phyloP scores from a whole-genome alignment of 768 basidiomycete genomes.

The Daedaleopsis nitida region DNA sequence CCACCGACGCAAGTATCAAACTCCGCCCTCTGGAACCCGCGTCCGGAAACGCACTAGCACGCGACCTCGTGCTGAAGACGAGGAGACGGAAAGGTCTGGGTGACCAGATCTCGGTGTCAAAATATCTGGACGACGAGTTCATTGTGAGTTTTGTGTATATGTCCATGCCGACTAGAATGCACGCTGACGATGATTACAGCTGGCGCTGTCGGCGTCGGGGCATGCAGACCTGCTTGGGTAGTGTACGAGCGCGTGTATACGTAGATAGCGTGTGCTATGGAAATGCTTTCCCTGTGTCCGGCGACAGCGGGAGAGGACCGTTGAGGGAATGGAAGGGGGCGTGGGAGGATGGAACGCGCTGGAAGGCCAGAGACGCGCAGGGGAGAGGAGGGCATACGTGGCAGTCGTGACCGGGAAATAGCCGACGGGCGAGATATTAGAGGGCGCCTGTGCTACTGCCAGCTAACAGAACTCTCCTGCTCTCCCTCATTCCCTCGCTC shows the following conservation, averaged over 20 bases:
- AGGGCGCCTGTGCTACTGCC: constrained; percentile 11
- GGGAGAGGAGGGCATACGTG: constrained; percentile 40
- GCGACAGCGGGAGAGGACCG: neutral
- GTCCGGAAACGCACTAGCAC: constrained; percentile 90
- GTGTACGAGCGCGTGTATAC: constrained; percentile 12
- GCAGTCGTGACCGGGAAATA: constrained; percentile 29
- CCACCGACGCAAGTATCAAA: constrained; percentile 96
- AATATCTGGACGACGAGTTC: constrained; percentile 97
- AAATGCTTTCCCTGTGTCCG: constrained; percentile 8
- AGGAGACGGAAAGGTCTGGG: constrained; percentile 94
- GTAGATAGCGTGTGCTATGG: constrained; percentile 25
- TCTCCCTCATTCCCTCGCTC: constrained; percentile 25
- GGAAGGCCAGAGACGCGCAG: constrained; percentile 13
- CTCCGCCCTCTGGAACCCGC: constrained; percentile 96
- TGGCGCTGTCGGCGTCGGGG: constrained; percentile 93
- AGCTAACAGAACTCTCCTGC: constrained; percentile 12
- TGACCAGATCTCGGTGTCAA: constrained; percentile 96
- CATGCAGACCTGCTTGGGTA: constrained; percentile 88
- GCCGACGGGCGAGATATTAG: constrained; percentile 39
- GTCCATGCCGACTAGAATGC: neutral
- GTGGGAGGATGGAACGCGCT: constrained; percentile 38
- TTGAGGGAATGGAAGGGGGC: constrained; percentile 23
- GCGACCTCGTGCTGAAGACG: constrained; percentile 96
- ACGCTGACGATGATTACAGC: constrained; percentile 44
- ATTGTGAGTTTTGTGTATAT: constrained; percentile 55